Evolutionary conservation across 2,329 filamentous ascomycete species (phyloP).

Genomic region (Fusarium tuaranense): DNA sequence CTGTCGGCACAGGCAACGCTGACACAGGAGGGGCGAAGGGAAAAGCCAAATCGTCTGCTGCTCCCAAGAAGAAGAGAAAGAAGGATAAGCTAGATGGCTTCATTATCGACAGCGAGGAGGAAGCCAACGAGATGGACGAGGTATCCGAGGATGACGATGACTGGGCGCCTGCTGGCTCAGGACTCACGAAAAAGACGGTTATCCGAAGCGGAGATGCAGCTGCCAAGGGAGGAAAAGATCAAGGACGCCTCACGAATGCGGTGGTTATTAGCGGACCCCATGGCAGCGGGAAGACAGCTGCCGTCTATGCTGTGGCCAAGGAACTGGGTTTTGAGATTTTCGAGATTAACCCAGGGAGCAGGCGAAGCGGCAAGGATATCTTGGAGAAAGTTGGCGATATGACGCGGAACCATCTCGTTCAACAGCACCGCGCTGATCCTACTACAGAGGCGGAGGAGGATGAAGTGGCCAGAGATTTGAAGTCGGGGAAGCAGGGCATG

Average conservation of each 20-base stretch:
- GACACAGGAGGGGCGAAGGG: slow-evolving; percentile 46
- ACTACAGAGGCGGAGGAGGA: slow-evolving; percentile 46
- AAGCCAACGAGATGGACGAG: slow-evolving; percentile 76
- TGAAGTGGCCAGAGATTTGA: slow-evolving; percentile 62
- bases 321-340: slow-evolving; percentile 95
- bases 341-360: slow-evolving; percentile 87
- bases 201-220: slow-evolving; percentile 57
- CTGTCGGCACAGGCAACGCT: slow-evolving; percentile 73
- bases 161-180: slow-evolving; percentile 53
- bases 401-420: slow-evolving; percentile 93
- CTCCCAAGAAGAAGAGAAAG: slow-evolving; percentile 72
- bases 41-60: slow-evolving; percentile 45
- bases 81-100: slow-evolving; percentile 84
- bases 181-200: slow-evolving; percentile 64
- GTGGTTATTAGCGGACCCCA: slow-evolving; percentile 90
- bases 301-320: slow-evolving; percentile 90
- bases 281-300: slow-evolving; percentile 93
- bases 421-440: slow-evolving; percentile 55
- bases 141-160: slow-evolving; percentile 71
- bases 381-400: slow-evolving; percentile 95
- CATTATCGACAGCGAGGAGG: slow-evolving; percentile 82
- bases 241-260: slow-evolving; percentile 73
- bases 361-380: slow-evolving; percentile 89
- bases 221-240: slow-evolving; percentile 55
- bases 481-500: slow-evolving; percentile 79